phyloP scores from a whole-genome alignment of 2,329 filamentous ascomycete species.

The Nemania serpens region DNA sequence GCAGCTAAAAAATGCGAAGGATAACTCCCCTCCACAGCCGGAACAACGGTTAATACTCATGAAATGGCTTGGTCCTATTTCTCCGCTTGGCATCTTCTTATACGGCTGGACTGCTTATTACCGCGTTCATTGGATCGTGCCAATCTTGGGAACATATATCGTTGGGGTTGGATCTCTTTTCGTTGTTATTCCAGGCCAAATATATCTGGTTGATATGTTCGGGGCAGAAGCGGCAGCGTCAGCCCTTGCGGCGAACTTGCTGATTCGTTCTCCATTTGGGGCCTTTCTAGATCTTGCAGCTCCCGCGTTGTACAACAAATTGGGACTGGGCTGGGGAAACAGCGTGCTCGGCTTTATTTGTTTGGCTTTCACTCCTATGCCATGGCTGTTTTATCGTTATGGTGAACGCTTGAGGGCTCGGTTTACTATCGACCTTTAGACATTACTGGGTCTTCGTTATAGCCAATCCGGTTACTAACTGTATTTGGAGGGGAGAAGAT shows the following conservation, averaged over 20 bases:
- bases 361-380: neutral
- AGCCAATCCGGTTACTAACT: too few relatives aligned
- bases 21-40: neutral
- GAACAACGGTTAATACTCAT: neutral
- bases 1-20: constrained; percentile 6
- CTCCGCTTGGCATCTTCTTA: constrained; percentile 5
- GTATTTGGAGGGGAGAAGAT: too few relatives aligned
- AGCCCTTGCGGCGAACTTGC: constrained; percentile 9
- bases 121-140: constrained; percentile 18
- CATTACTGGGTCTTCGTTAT: too few relatives aligned
- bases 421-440: too few relatives aligned
- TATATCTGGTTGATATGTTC: constrained; percentile 16
- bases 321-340: constrained; percentile 53
- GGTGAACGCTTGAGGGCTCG: too few relatives aligned
- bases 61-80: neutral
- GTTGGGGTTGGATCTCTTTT: constrained; percentile 11
- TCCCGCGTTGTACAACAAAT: constrained; percentile 44
- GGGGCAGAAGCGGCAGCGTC: constrained; percentile 16
- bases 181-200: constrained; percentile 1
- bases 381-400: neutral
- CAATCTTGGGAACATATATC: constrained; percentile 15
- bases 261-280: constrained; percentile 15
- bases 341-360: constrained; percentile 50
- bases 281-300: neutral
- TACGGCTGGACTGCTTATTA: constrained; percentile 5